A percentile compares a stretch with the other conserved stretches of the same genome.
phyloP scores from a whole-genome alignment of 306 rosid genomes.

The Prinsepia uniflora region DNA sequence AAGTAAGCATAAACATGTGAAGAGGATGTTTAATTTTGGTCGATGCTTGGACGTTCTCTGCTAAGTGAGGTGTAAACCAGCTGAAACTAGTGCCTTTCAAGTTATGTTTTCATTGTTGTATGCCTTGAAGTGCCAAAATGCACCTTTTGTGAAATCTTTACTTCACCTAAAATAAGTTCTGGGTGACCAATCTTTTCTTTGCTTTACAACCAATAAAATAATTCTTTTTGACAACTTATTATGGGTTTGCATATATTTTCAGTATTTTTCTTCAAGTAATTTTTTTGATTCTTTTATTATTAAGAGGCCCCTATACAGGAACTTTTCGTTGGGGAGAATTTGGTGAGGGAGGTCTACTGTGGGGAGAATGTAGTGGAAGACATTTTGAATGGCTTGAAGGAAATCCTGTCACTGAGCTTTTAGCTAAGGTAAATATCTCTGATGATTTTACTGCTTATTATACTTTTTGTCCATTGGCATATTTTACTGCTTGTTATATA shows the following conservation, averaged over 20 bases:
- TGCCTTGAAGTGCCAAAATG: neutral
- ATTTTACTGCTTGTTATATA: conserved; percentile 4
- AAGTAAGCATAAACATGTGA: neutral
- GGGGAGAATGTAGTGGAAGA: conserved; percentile 90
- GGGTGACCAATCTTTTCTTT: neutral
- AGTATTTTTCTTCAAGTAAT: neutral
- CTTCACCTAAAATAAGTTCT: neutral
- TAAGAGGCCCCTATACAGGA: conserved; percentile 42
- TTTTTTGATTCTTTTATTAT: neutral
- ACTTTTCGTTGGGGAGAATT: conserved; percentile 82
- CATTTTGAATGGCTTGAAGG: conserved; percentile 96
- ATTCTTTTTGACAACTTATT: neutral
- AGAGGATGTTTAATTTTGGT: conserved; percentile 1
- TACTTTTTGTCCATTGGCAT: conserved; percentile 10
- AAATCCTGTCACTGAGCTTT: conserved; percentile 55
- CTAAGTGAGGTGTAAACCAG: neutral
- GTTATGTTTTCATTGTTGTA: neutral
- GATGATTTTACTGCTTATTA: conserved; percentile 4
- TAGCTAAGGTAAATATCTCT: conserved; percentile 55
- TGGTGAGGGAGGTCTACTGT: conserved; percentile 93
- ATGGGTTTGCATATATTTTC: neutral
- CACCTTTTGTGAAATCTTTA: neutral
- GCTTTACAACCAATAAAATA: neutral
- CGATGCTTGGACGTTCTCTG: neutral
- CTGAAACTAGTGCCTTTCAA: neutral